A percentile compares a stretch with the other conserved stretches of the same genome.
These are phyloP conservation scores for Phlebopus sp. DNA, from an alignment of 1,284 basidiomycete species.

Conservation along the genomic window DNA sequence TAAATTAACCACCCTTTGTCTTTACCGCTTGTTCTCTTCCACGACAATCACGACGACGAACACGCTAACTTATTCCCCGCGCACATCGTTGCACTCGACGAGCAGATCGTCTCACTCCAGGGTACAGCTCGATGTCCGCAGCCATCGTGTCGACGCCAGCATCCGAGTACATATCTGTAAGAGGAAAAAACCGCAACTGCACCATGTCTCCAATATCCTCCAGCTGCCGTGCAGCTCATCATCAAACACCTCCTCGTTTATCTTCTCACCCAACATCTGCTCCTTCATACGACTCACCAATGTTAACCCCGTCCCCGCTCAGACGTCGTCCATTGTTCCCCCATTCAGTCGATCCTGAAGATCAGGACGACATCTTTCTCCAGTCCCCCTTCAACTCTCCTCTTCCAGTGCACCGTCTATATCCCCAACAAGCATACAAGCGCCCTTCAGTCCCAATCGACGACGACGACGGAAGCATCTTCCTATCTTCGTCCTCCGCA, in stretches of 20 bases:
- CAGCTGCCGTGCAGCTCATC: conserved; percentile 41
- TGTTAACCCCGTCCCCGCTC: conserved; percentile 63
- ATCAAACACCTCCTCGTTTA: conserved; percentile 36
- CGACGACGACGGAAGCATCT: conserved; percentile 54
- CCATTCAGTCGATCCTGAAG: conserved; percentile 32
- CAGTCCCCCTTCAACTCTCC: conserved; percentile 53
- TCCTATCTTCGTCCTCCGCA: conserved; percentile 46
- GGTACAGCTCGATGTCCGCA: conserved; percentile 26
- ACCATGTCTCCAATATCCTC: conserved; percentile 48
- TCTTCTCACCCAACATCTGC: conserved; percentile 22
- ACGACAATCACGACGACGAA: conserved; percentile 23
- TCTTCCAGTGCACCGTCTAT: conserved; percentile 38
- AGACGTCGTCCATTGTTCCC: conserved; percentile 41
- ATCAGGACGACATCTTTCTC: conserved; percentile 49
- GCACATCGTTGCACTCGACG: conserved; percentile 10
- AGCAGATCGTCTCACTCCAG: conserved; percentile 13
- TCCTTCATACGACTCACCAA: conserved; percentile 47
- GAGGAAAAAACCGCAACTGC: conserved; percentile 36
- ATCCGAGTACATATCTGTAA: conserved; percentile 35
- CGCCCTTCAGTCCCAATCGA: conserved; percentile 50
- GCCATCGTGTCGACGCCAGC: conserved; percentile 38
- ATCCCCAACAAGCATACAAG: conserved; percentile 33
- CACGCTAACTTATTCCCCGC: conserved; percentile 18
- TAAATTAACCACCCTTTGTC: conserved; percentile 12
- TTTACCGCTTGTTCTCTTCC: conserved; percentile 8